phyloP scores from a whole-genome alignment of 768 basidiomycete genomes.

The Boletus huronensis region DNA sequence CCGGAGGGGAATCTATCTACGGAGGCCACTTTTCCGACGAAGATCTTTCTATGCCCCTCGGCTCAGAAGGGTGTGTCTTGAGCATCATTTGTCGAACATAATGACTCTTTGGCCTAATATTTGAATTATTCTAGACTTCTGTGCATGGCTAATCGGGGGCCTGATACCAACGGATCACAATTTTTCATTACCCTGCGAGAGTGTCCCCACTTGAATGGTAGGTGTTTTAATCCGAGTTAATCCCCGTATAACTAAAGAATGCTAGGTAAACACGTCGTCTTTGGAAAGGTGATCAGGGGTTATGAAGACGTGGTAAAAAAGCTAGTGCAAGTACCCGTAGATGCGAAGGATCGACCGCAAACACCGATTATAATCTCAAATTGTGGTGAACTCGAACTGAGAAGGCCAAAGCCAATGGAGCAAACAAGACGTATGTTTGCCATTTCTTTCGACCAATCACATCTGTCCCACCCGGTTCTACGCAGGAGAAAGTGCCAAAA shows the following conservation, averaged over 20 bases:
- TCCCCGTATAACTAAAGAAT: not conserved
- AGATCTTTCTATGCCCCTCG: slow-evolving; percentile 59
- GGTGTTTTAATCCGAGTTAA: slow-evolving; percentile 10
- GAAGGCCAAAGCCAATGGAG: slow-evolving; percentile 25
- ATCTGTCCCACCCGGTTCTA: not conserved
- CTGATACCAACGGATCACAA: slow-evolving; percentile 82
- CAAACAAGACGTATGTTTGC: slow-evolving; percentile 12
- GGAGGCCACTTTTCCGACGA: slow-evolving; percentile 76
- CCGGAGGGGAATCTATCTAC: slow-evolving; percentile 81
- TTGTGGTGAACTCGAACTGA: slow-evolving; percentile 83
- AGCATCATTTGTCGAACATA: not conserved
- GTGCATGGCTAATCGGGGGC: slow-evolving; percentile 88
- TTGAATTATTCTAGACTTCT: slow-evolving; percentile 47
- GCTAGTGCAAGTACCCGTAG: slow-evolving; percentile 63
- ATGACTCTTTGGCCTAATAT: not conserved
- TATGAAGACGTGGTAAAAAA: slow-evolving; percentile 56
- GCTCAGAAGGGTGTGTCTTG: slow-evolving; percentile 54
- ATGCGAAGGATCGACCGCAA: slow-evolving; percentile 71
- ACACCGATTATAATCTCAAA: slow-evolving; percentile 65
- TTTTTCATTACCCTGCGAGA: slow-evolving; percentile 82
- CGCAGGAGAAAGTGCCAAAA: slow-evolving; percentile 6
- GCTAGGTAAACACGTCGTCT: slow-evolving; percentile 58
- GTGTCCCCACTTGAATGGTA: slow-evolving; percentile 72
- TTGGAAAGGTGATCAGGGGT: slow-evolving; percentile 56
- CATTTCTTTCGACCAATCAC: not conserved